A percentile compares a stretch with the other conserved stretches of the same genome.
Evolutionary conservation across 2,329 filamentous ascomycete species (phyloP).

Genomic region (Diaporthe australafricana): DNA sequence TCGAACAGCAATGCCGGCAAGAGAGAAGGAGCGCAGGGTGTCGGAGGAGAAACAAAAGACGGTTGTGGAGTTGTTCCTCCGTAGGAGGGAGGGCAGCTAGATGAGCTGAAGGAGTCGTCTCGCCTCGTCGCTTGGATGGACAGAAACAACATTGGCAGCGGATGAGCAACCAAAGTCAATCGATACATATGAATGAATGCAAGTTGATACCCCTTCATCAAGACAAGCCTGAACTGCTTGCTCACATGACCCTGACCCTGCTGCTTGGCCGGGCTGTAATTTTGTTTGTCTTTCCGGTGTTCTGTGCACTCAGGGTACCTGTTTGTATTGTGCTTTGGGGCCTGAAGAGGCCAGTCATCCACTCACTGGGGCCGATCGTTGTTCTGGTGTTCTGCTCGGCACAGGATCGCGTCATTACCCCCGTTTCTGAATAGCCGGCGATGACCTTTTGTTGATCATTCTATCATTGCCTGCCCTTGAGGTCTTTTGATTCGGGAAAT

Average conservation of each 20-base stretch:
- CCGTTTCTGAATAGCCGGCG: no score
- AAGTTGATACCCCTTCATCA: constrained; percentile 15
- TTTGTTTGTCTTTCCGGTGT: not conserved
- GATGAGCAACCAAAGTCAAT: no score
- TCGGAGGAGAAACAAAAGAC: constrained; percentile 73
- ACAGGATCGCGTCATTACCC: not conserved
- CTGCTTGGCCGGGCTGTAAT: not conserved
- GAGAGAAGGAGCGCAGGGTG: constrained; percentile 66
- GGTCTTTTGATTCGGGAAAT: not conserved
- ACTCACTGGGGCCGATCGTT: not conserved
- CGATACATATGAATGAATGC: constrained; percentile 18
- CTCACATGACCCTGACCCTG: not conserved
- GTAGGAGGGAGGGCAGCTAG: constrained; percentile 39
- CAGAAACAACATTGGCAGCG: not conserved
- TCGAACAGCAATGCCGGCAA: constrained; percentile 53
- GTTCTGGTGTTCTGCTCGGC: not conserved
- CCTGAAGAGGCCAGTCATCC: not conserved
- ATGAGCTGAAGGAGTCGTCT: not conserved
- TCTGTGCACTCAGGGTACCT: no score
- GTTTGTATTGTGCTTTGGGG: not conserved
- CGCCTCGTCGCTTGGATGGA: not conserved
- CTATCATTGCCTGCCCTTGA: not conserved
- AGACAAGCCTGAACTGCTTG: not conserved
- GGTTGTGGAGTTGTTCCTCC: constrained; percentile 78
- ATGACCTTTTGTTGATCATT: no score